Conservation (phyloP, 768 basidiomycete species). For the Psilocybe tampanensis region DNA sequence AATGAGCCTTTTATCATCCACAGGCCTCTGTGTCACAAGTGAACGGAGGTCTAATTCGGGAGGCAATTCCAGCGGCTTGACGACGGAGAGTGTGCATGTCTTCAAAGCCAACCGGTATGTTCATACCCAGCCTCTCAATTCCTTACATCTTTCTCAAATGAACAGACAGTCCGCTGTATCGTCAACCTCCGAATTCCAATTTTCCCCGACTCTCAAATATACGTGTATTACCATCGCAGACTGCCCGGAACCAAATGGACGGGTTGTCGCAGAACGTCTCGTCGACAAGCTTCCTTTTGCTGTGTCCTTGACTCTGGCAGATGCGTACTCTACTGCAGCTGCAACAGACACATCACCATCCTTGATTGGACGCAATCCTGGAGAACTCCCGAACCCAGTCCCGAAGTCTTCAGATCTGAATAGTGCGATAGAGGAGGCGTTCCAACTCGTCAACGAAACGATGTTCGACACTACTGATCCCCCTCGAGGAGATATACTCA, state of each 20-base stretch:
- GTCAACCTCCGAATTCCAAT: not conserved
- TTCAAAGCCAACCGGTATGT: not conserved
- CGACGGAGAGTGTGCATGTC: not conserved
- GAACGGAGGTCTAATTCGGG: no score
- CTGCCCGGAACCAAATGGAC: not conserved
- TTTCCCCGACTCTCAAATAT: not conserved
- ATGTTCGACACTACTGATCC: no score
- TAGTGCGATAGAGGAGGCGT: not conserved
- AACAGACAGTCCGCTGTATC: not conserved
- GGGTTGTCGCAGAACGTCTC: not conserved
- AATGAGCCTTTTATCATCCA: no score
- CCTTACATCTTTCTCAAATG: not conserved
- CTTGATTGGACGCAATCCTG: not conserved
- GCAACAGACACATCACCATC: not conserved
- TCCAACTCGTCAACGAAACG: not conserved
- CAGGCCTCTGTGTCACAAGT: no score
- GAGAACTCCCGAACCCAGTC: slow-evolving; percentile 1
- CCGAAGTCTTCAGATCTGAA: not conserved
- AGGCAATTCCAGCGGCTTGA: not conserved
- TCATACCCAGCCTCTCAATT: not conserved
- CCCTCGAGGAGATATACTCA: not conserved
- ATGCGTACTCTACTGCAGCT: not conserved
- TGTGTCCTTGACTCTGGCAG: not conserved
- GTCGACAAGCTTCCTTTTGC: not conserved
- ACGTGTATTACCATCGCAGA: not conserved